Base-by-base conservation (phyloP, 192 early-diverging fungal species). In the Coemansia sp. region DNA sequence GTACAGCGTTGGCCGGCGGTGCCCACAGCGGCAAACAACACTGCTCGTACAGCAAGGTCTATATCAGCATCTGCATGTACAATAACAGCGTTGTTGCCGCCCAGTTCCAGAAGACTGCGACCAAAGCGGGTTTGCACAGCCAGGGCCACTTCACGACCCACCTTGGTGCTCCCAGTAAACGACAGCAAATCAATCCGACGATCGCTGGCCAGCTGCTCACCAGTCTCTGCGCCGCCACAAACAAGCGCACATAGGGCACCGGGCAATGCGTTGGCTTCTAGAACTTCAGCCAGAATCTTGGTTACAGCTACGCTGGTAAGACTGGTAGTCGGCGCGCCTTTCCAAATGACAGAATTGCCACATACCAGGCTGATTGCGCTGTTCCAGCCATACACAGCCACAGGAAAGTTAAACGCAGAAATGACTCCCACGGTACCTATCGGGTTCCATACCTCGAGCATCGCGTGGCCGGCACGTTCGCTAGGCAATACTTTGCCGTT, bases 1-100 rank as follows among this genome's bases (percentile, higher is more conserved):
- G 96, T 98, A 80, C 96, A 98, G 56, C 96, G 83, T 80, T 98
- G 96, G 28, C 96, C 96, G 38, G 94, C 92, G 31, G 94, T 98
- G 31, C 96, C 96, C 29, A 98, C 94, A 18, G 96, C 94, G 16
- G 96, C 94, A 86, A 98, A 98, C 20, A 96, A 76, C 48, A 93
- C 87, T 18, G 92, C 87, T 33, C 93, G 86, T 2, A 95, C 84
- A 3, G 94, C 93, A 31, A 98, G 75, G 55, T 95, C 94, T 32
- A 95, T 64, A 68, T 98, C 93, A 5, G 94, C 94, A 65, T 98
- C 96, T 32, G 89, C 86, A 74, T 90, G 90, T 22, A 97, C 94
- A 58, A 97, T 89, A 64, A 97, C 93, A 30, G 93, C 93, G 65
- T 96, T 98, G 86, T 98, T 98, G 36, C 96, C 96, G 45, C 96